These are phyloP conservation scores for Podaxis sp. DNA, from an alignment of 768 basidiomycete genomes.

Conservation along the genomic window DNA sequence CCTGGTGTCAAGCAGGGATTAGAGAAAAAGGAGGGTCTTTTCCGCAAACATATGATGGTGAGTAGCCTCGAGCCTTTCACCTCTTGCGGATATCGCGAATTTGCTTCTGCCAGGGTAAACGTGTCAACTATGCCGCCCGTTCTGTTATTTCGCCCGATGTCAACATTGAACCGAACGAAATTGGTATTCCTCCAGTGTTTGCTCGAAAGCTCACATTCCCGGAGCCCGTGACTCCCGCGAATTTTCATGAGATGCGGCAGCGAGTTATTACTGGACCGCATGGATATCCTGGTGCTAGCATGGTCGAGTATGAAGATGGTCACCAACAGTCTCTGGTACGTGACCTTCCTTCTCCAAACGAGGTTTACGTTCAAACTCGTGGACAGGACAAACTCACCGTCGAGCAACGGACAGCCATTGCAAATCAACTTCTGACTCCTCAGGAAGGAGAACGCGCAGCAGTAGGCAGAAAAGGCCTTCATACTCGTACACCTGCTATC, in stretches of 20 bases:
- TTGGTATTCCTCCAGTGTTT: conserved; percentile 96
- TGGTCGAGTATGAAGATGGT: conserved; percentile 96
- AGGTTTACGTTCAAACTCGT: not conserved
- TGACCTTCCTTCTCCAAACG: not conserved
- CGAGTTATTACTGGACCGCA: conserved; percentile 89
- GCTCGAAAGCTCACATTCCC: conserved; percentile 96
- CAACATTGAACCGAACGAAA: conserved; percentile 98
- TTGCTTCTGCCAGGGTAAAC: conserved; percentile 72
- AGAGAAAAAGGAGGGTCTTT: conserved; percentile 98
- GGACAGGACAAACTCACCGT: conserved; percentile 76
- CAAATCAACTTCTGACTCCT: conserved; percentile 92
- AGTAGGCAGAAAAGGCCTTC: conserved; percentile 51
- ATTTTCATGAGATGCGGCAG: conserved; percentile 85
- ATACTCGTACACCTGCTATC: conserved; percentile 73
- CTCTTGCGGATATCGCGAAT: not conserved
- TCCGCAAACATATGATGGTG: conserved; percentile 99
- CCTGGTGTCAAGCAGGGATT: conserved; percentile 93
- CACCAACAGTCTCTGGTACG: conserved; percentile 78
- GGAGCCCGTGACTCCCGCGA: conserved; percentile 91
- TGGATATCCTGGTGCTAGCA: conserved; percentile 87
- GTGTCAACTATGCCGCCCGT: conserved; percentile 98
- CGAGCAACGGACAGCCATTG: conserved; percentile 92
- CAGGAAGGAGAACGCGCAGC: conserved; percentile 66
- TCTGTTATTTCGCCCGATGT: conserved; percentile 99
- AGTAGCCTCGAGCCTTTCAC: conserved; percentile 20